Evolutionary conservation across 169 alveolate genomes (phyloP).

Genomic region (Cryptosporidium ryanae): DNA sequence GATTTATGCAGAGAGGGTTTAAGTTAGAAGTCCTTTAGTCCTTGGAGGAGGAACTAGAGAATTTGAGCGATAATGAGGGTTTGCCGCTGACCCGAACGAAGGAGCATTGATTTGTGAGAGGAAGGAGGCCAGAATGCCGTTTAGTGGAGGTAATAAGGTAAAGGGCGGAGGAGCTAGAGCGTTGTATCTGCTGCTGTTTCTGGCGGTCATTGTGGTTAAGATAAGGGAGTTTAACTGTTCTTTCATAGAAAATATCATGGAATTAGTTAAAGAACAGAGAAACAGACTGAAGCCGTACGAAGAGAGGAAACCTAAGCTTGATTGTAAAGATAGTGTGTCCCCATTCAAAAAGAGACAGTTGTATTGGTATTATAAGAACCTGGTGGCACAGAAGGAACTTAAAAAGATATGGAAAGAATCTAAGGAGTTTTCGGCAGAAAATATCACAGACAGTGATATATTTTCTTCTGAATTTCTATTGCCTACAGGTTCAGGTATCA

Average conservation of each 20-base stretch:
- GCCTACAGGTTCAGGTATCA: neutral
- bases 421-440: neutral
- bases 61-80: no score
- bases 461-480: constrained; percentile 10
- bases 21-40: no score
- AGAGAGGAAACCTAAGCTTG: constrained; percentile 31
- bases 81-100: no score
- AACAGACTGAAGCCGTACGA: constrained; percentile 52
- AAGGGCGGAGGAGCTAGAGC: no score
- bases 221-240: neutral
- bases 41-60: no score
- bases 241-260: neutral
- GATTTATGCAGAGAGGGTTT: no score
- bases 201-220: neutral
- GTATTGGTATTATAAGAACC: constrained; percentile 52
- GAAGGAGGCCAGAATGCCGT: no score
- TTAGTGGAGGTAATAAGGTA: no score
- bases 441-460: constrained; percentile 30
- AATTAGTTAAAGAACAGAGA: neutral
- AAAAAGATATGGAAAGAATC: constrained; percentile 13
- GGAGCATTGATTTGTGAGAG: no score
- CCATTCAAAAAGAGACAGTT: constrained; percentile 16
- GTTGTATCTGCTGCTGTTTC: no score
- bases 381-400: constrained; percentile 22
- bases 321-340: neutral